Evolutionary conservation across 106 monocot species (phyloP).

Genomic region (Amphibolis antarctica): DNA sequence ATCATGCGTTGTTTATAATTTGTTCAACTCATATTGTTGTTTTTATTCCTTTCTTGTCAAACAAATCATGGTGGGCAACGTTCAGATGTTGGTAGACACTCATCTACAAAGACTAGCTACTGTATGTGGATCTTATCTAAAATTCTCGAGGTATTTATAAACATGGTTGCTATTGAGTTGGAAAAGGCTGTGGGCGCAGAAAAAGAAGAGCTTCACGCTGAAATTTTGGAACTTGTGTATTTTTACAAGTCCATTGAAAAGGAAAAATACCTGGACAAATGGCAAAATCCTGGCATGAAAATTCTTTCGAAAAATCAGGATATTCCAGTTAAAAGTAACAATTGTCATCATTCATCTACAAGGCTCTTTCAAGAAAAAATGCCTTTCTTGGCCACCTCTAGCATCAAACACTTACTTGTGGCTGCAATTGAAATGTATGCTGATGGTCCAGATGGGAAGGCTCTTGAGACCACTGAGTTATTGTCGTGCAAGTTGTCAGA

Average conservation of each 20-base stretch:
- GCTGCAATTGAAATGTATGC: constrained; percentile 21
- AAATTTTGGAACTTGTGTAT: constrained; percentile 49
- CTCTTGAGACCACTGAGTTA: constrained; percentile 31
- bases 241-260: constrained; percentile 40
- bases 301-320: constrained; percentile 23
- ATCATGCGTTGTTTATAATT: not conserved
- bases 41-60: constrained; percentile 10
- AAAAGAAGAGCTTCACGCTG: constrained; percentile 35
- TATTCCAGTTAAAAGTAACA: constrained; percentile 14
- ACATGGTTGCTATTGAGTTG: constrained; percentile 42
- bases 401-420: constrained; percentile 37
- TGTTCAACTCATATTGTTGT: not conserved
- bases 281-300: constrained; percentile 17
- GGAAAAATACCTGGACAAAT: constrained; percentile 18
- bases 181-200: constrained; percentile 39
- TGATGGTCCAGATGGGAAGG: not conserved
- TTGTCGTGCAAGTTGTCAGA: constrained; percentile 23
- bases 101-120: constrained; percentile 16
- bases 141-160: constrained; percentile 60
- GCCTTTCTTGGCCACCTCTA: constrained; percentile 50
- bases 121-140: constrained; percentile 32
- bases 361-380: constrained; percentile 35
- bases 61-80: constrained; percentile 29
- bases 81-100: constrained; percentile 25
- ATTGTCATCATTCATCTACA: constrained; percentile 8